These are phyloP conservation scores for Luvunga scandens DNA, from an alignment of 345 rosid genomes.

Conservation along the genomic window DNA sequence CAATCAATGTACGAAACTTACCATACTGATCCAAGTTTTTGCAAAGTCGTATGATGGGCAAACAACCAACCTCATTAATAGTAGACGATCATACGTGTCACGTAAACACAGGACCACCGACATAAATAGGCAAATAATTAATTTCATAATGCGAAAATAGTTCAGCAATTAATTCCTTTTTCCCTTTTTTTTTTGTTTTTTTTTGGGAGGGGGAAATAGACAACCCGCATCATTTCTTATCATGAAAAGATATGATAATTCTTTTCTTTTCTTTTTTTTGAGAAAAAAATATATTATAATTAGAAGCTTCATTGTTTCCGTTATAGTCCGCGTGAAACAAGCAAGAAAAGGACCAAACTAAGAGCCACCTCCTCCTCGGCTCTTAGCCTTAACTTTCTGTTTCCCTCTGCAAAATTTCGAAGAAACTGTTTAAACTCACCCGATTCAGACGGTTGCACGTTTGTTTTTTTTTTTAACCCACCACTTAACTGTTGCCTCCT, in stretches of 20 bases:
- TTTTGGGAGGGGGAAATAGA: too few species aligned
- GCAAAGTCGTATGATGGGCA: neutral
- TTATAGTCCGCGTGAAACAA: neutral
- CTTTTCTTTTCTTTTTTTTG: too few species aligned
- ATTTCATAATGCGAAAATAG: neutral
- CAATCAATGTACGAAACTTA: neutral
- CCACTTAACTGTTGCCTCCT: neutral
- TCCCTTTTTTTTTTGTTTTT: too few species aligned
- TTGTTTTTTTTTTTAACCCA: neutral
- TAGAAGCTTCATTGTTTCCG: slow-evolving; percentile 5
- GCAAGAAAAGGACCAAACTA: neutral
- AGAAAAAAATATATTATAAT: neutral
- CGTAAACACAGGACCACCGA: neutral
- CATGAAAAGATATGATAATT: too few species aligned
- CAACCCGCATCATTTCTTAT: too few species aligned
- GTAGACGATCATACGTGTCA: neutral
- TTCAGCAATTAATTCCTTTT: too few species aligned
- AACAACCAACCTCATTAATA: neutral
- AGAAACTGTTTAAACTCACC: slow-evolving; percentile 2
- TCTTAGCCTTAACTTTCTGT: neutral
- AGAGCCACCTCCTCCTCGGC: neutral
- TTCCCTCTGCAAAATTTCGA: neutral
- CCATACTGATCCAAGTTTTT: neutral
- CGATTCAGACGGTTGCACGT: slow-evolving; percentile 9
- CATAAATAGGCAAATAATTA: neutral